phyloP scores from a whole-genome alignment of 495 filamentous ascomycete genomes.

The Aspergillus diversus region DNA sequence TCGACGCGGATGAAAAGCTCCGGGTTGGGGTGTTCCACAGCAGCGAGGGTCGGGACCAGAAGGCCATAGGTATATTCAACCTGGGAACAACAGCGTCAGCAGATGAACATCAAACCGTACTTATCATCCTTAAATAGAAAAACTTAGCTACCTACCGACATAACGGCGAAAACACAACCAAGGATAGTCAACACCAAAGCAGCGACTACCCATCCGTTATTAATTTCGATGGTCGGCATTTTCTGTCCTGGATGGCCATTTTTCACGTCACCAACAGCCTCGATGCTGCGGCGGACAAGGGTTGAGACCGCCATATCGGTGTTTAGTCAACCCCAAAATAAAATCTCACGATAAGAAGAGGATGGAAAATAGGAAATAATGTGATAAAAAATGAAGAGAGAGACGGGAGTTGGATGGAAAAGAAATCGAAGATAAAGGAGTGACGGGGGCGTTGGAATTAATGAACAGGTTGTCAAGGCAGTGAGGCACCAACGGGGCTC shows the following conservation, averaged over 20 bases:
- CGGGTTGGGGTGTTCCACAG: conserved; percentile 64
- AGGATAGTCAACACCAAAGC: conserved; percentile 27
- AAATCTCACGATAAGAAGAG: not conserved
- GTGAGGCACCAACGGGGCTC: conserved; percentile 4
- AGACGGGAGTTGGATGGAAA: conserved; percentile 18
- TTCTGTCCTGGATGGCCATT: conserved; percentile 19
- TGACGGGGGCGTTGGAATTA: conserved; percentile 9
- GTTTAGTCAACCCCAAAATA: not conserved
- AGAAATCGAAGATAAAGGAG: conserved; percentile 1
- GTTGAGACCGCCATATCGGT: conserved; percentile 30
- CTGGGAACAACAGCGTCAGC: conserved; percentile 26
- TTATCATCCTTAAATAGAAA: not conserved
- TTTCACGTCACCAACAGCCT: conserved; percentile 26
- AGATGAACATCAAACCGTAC: not conserved
- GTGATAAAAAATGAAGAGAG: conserved; percentile 13
- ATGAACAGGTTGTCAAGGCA: not conserved
- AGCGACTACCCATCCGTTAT: conserved; percentile 25
- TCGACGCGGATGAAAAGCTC: conserved; percentile 57
- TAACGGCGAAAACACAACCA: conserved; percentile 21
- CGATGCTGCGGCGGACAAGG: conserved; percentile 34
- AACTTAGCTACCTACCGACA: conserved; percentile 25
- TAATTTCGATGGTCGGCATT: conserved; percentile 22
- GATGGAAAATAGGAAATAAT: conserved; percentile 1
- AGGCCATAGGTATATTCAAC: conserved; percentile 61
- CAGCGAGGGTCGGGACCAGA: conserved; percentile 62